A percentile compares a stretch with the other conserved stretches of the same genome.
Conservation (phyloP, 192 early-diverging fungal species). For the Coemansia sp. region DNA sequence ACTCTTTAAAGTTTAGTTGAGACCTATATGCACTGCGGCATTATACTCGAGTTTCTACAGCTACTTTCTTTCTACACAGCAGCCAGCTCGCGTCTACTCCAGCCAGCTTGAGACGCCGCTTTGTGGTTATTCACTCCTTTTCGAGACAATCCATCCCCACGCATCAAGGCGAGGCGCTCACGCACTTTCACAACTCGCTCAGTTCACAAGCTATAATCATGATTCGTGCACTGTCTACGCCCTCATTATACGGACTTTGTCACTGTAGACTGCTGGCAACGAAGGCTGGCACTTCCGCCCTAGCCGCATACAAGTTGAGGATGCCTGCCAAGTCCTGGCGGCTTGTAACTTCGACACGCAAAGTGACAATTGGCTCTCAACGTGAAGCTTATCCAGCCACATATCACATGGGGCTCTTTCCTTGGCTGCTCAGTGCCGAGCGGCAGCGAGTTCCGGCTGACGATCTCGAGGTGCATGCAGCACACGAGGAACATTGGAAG, state of each 20-base stretch:
- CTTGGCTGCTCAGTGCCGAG: constrained; percentile 54
- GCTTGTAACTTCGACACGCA: neutral
- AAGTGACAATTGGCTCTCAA: neutral
- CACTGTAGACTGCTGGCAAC: constrained; percentile 4
- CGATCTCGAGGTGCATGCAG: constrained; percentile 24
- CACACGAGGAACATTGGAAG: neutral
- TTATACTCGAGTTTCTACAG: neutral
- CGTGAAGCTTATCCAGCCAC: constrained; percentile 1
- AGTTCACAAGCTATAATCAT: neutral
- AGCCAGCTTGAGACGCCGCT: neutral
- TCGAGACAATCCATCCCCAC: neutral
- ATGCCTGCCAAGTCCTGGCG: neutral
- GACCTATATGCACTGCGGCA: neutral
- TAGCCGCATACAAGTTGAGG: neutral
- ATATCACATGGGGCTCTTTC: constrained; percentile 21
- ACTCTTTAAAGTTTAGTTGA: neutral
- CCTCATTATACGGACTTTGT: neutral
- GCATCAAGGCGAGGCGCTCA: neutral
- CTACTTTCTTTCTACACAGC: neutral
- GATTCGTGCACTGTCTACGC: neutral
- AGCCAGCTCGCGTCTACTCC: neutral
- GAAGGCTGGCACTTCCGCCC: neutral
- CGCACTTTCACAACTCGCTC: neutral
- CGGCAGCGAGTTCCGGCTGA: constrained; percentile 47
- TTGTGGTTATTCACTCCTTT: neutral